Evolutionary conservation across 2,329 filamentous ascomycete species (phyloP), one percentile per base, ranked within the genome.

Genomic region (Elsinoe fawcettii): DNA sequence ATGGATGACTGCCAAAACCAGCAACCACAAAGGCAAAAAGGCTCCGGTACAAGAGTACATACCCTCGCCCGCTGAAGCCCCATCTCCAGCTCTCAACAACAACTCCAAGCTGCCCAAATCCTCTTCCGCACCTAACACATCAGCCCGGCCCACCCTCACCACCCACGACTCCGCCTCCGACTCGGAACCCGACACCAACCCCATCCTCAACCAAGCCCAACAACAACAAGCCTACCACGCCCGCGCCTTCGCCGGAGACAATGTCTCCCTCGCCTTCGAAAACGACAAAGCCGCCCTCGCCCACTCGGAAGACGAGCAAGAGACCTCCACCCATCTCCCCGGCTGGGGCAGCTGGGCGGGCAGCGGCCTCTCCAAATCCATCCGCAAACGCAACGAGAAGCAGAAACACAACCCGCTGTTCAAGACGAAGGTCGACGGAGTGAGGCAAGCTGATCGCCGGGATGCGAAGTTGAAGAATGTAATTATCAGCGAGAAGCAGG

Each of bases 331-430:
- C 63, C 87, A 88, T n/a, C 79, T 99, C 5, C 90, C 90, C 0
- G 93, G 93, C 46, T 99, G 93, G 93, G 93, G 93, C 62, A 85
- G 80, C 66, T 96, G 93, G 93, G 81, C 87, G 4, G 93, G 93
- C 61, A 84, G 87, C 14, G 92, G 91, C 16, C 77, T 96, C 61
- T 86, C 83, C 70, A 85, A 83, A 64, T 82, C 81, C 60, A 81
- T 87, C 62, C 79, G 82, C 71, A 83, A 83, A 67, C 74, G 80
- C 63, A 84, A 86, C 66, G 76, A 78, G 65, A 64, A 68, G 30
- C 67, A 70, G 59, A 66, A 68, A 25, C 70, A 74, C 56, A 70
- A 81, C 16, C 83, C 85, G 66, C 71, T 88, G 2, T 67, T 63
- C 63, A 71, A 73, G 56, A 83, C 77, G 30, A 87, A 83, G 67